Percentiles rank a stretch among this genome's conserved stretches.
Evolutionary conservation across 306 rosid genomes (phyloP).

Genomic region (Luffa aegyptiaca): DNA sequence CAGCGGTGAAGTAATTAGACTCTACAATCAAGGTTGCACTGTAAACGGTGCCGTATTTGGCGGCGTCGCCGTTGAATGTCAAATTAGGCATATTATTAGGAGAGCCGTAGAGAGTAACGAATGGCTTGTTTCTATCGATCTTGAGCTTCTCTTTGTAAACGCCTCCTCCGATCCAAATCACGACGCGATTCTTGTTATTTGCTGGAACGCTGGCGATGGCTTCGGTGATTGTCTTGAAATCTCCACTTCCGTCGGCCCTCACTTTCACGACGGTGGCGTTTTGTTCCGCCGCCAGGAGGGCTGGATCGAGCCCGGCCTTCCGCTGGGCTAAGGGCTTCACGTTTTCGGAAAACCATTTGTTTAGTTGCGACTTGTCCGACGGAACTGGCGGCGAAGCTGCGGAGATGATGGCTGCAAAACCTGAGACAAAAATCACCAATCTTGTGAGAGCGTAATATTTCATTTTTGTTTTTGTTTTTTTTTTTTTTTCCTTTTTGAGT

Average conservation of each 20-base stretch:
- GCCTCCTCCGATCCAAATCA: constrained; percentile 42
- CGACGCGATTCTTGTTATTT: constrained; percentile 33
- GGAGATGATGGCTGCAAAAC: not conserved
- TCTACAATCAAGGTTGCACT: constrained; percentile 36
- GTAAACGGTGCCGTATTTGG: constrained; percentile 38
- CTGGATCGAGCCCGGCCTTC: constrained; percentile 22
- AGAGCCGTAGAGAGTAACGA: constrained; percentile 30
- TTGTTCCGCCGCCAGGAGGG: constrained; percentile 29
- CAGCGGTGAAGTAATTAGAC: constrained; percentile 29
- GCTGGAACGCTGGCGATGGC: constrained; percentile 45
- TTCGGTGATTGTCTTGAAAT: constrained; percentile 32
- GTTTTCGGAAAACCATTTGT: constrained; percentile 27
- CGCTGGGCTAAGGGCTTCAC: not conserved
- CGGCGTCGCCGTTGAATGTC: constrained; percentile 29
- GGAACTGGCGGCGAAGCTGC: constrained; percentile 12
- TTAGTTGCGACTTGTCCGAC: constrained; percentile 5
- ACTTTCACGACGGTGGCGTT: constrained; percentile 27
- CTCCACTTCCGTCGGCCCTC: constrained; percentile 32
- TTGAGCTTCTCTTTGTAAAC: constrained; percentile 42
- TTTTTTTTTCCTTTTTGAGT: too few species aligned
- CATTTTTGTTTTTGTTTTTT: not conserved
- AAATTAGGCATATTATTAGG: constrained; percentile 27
- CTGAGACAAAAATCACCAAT: not conserved
- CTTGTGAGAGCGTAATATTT: not conserved
- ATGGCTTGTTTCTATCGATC: constrained; percentile 31